Percentiles rank a stretch among this genome's conserved stretches.
phyloP scores from a whole-genome alignment of 1,139 yeast genomes.

The Casaregolazyma suthepensis region DNA sequence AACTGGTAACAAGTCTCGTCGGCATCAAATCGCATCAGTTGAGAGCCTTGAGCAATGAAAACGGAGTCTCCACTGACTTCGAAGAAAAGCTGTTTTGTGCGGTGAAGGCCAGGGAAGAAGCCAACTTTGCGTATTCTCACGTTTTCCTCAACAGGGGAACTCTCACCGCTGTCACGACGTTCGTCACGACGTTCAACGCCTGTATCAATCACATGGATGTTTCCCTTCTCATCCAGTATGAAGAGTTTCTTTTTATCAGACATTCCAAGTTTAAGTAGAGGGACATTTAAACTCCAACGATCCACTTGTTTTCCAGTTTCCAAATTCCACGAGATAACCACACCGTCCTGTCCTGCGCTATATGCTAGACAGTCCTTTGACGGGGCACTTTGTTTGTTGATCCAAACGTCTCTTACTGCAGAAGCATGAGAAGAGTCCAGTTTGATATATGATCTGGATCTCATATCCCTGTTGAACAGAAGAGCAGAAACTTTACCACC shows the following conservation, averaged over 20 bases:
- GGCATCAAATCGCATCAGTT: slow-evolving; percentile 4
- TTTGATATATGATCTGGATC: slow-evolving; percentile 25
- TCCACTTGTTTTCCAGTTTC: slow-evolving; percentile 12
- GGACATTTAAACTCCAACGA: background rate
- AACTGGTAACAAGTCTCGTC: slow-evolving; percentile 3
- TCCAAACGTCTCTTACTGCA: slow-evolving; percentile 29
- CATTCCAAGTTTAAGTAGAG: background rate
- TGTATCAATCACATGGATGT: background rate
- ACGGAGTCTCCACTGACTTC: slow-evolving; percentile 9
- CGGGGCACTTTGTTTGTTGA: slow-evolving; percentile 20
- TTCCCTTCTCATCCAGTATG: background rate
- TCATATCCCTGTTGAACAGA: slow-evolving; percentile 28
- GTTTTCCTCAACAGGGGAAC: background rate
- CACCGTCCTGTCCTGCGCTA: slow-evolving; percentile 27
- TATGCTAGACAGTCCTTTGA: slow-evolving; percentile 14
- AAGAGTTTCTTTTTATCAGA: slow-evolving; percentile 2
- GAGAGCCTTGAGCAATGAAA: slow-evolving; percentile 4
- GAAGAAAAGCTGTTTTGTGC: slow-evolving; percentile 10
- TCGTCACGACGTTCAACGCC: background rate
- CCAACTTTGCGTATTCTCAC: background rate
- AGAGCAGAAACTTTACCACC: slow-evolving; percentile 26
- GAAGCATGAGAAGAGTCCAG: slow-evolving; percentile 24
- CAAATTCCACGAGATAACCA: slow-evolving; percentile 23
- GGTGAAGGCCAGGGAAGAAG: too few relatives aligned
- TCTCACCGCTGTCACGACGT: background rate